Conservation (phyloP, 345 rosid species). For the Eucalyptus rudis region DNA sequence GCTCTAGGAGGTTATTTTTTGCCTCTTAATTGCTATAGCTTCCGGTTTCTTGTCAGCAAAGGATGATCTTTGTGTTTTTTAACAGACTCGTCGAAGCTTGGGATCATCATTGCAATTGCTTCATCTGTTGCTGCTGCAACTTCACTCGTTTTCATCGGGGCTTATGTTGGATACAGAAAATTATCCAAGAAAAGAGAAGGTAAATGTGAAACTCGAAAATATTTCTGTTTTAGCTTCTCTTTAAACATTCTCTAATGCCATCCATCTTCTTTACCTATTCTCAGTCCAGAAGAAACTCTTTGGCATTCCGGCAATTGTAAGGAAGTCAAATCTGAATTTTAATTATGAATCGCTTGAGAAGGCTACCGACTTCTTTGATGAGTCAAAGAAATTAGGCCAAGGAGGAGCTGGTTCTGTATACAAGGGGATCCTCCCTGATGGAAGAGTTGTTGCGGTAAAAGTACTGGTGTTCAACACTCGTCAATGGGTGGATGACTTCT, state of each 20-base stretch:
- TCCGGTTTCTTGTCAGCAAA: neutral
- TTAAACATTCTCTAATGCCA: neutral
- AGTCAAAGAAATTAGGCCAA: neutral
- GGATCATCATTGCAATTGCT: neutral
- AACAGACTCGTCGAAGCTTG: neutral
- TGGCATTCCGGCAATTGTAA: neutral
- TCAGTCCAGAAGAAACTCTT: neutral
- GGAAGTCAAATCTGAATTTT: neutral
- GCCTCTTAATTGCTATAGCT: neutral
- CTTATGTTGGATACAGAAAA: neutral
- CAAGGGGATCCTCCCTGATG: constrained; percentile 1
- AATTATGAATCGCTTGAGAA: constrained; percentile 5
- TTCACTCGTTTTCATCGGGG: neutral
- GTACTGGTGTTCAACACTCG: constrained; percentile 2
- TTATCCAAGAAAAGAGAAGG: neutral
- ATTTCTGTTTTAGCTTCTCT: neutral
- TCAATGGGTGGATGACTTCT: constrained; percentile 14
- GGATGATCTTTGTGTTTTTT: neutral
- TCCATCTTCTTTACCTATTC: neutral
- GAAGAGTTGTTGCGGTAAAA: constrained; percentile 5
- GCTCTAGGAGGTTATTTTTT: neutral
- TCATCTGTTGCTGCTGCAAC: neutral
- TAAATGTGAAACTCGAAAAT: neutral
- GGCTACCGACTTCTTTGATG: neutral
- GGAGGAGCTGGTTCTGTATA: constrained; percentile 10